phyloP scores from a whole-genome alignment of 2,329 filamentous ascomycete species.

The Phaeoacremonium minimum region DNA sequence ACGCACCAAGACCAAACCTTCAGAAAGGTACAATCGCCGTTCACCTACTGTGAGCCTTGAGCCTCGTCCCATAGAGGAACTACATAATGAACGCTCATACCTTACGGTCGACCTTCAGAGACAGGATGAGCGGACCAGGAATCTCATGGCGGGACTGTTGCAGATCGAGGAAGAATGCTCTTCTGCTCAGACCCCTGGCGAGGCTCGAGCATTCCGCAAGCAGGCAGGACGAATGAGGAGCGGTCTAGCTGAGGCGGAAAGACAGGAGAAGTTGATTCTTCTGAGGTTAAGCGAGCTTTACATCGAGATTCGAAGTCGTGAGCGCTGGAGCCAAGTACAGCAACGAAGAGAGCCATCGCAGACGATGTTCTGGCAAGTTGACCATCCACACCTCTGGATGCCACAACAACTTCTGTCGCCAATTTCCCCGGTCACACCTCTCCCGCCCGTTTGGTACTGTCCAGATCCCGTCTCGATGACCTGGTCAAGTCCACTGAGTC shows the following conservation, averaged over 20 bases:
- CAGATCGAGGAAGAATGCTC: conserved; percentile 23
- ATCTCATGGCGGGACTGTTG: conserved; percentile 33
- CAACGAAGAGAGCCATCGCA: too few relatives aligned
- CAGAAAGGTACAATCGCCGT: too few relatives aligned
- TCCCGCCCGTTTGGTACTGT: too few relatives aligned
- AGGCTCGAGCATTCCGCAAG: conserved; percentile 26
- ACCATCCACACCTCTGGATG: too few relatives aligned
- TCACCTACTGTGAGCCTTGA: conserved; percentile 28
- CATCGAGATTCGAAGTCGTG: conserved; percentile 41
- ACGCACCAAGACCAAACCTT: too few relatives aligned
- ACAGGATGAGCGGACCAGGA: conserved; percentile 29
- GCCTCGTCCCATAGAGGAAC: conserved; percentile 33
- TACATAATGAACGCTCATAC: conserved; percentile 42
- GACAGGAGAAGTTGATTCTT: conserved; percentile 41
- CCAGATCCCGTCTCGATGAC: too few relatives aligned
- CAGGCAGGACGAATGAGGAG: conserved; percentile 33
- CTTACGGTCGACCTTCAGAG: conserved; percentile 34
- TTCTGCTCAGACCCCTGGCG: conserved; percentile 9
- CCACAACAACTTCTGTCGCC: too few relatives aligned
- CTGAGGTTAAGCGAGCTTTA: conserved; percentile 43
- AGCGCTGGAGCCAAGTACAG: conserved; percentile 29
- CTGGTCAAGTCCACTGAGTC: conserved; percentile 8
- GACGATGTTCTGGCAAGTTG: too few relatives aligned
- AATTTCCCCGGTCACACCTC: too few relatives aligned
- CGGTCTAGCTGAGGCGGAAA: conserved; percentile 36